Evolutionary conservation across 176 grass and related monocot species (phyloP).

Genomic region (Musa itinerans): DNA sequence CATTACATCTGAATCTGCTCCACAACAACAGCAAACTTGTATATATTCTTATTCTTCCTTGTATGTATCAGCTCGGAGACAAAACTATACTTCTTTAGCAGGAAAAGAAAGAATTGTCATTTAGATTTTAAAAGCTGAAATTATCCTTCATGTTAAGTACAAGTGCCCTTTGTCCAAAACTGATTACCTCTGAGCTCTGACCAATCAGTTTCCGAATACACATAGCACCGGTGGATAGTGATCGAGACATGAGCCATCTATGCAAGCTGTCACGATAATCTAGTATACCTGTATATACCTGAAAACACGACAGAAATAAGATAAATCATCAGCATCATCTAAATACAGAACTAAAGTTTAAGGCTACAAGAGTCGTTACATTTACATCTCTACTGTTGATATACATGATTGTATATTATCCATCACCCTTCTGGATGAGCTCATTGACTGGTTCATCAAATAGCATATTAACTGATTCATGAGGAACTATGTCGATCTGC

Average conservation of each 20-base stretch:
- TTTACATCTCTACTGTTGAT: constrained; percentile 13
- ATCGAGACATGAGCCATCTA: background rate
- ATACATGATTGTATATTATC: background rate
- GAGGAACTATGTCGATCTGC: background rate
- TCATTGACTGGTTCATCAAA: constrained; percentile 11
- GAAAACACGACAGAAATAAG: background rate
- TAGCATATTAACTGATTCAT: constrained; percentile 6
- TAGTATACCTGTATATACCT: background rate
- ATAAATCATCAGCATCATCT: too few species aligned
- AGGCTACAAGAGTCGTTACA: background rate
- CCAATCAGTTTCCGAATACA: background rate
- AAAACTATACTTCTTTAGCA: too few species aligned
- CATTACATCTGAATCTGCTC: too few species aligned
- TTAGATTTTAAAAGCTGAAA: background rate
- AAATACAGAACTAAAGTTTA: too few species aligned
- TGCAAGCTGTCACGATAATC: background rate
- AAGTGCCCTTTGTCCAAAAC: background rate
- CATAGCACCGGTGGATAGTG: background rate
- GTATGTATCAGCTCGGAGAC: too few species aligned
- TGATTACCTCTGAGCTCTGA: background rate
- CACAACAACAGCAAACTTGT: too few species aligned
- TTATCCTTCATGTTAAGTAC: background rate
- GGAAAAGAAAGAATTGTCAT: background rate
- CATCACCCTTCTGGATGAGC: constrained; percentile 1
- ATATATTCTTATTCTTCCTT: too few species aligned